Conservation (phyloP, 345 rosid genomes). For the Lepidium sativum region DNA sequence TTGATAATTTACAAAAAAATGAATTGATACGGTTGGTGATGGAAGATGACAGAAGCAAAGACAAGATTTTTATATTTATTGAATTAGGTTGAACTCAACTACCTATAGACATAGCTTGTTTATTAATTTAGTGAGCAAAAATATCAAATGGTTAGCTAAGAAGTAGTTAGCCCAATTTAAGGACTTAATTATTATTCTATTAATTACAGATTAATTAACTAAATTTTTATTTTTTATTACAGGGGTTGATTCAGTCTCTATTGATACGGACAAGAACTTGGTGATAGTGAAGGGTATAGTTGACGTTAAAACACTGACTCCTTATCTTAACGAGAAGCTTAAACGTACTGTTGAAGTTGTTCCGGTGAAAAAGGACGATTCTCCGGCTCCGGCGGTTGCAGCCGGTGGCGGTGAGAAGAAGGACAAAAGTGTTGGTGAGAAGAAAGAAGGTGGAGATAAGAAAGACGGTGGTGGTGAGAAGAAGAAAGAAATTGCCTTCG, state of each 20-base stretch:
- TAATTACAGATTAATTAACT: background rate
- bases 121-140: conserved; percentile 4
- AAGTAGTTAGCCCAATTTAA: conserved; percentile 19
- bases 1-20: background rate
- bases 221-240: background rate
- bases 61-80: background rate
- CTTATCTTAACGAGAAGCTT: conserved; percentile 50
- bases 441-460: conserved; percentile 21
- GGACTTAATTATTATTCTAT: background rate
- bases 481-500: conserved; percentile 24
- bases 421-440: conserved; percentile 21
- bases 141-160: conserved; percentile 5
- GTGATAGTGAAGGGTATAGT: conserved; percentile 69
- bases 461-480: conserved; percentile 21
- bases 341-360: conserved; percentile 60
- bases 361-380: conserved; percentile 35
- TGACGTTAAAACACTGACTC: conserved; percentile 46
- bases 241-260: conserved; percentile 56
- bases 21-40: conserved; percentile 20
- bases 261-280: conserved; percentile 55
- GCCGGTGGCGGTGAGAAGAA: conserved; percentile 34
- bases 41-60: conserved; percentile 17
- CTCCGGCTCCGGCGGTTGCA: background rate
- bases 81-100: conserved; percentile 17
- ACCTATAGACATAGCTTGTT: conserved; percentile 1